Percentiles rank a stretch among this genome's conserved stretches.
Evolutionary conservation across 805 yeast genomes (phyloP).

Genomic region (Alloascoidea hylecoeti): DNA sequence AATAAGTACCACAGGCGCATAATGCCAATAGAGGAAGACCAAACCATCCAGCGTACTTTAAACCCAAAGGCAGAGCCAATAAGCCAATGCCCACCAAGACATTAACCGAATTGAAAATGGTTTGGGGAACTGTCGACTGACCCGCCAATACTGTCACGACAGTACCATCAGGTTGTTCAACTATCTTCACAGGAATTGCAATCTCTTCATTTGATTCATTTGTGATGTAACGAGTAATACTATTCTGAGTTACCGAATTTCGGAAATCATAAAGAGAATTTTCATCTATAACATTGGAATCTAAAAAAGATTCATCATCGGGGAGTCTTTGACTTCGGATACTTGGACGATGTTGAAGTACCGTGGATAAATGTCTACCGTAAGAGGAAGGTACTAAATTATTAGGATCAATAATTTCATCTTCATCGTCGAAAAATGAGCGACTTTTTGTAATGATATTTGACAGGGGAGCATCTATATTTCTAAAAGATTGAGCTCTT

Average conservation of each 20-base stretch:
- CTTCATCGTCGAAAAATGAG: constrained; percentile 49
- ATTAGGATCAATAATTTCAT: constrained; percentile 55
- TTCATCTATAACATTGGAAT: background rate
- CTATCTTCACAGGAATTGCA: constrained; percentile 40
- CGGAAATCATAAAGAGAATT: background rate
- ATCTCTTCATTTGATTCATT: constrained; percentile 15
- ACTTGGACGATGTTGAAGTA: constrained; percentile 18
- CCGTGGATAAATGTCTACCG: constrained; percentile 53
- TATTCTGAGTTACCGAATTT: background rate
- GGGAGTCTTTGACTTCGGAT: background rate
- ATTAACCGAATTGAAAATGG: constrained; percentile 52
- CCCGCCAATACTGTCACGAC: constrained; percentile 63
- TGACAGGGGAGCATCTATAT: constrained; percentile 29
- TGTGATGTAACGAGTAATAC: too few relatives aligned
- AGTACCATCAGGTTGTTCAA: constrained; percentile 61
- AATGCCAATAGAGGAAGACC: constrained; percentile 44
- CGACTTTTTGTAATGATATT: constrained; percentile 21
- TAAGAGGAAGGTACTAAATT: constrained; percentile 49
- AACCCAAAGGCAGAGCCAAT: constrained; percentile 51
- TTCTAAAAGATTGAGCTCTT: constrained; percentile 65
- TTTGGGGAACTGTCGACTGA: constrained; percentile 65
- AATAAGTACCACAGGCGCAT: constrained; percentile 57
- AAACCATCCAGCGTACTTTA: constrained; percentile 50
- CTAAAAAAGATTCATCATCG: constrained; percentile 10
- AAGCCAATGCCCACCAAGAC: constrained; percentile 58